Percentiles rank a stretch among this genome's conserved stretches.
Conservation (phyloP, 352 stramenopile species). For the Aphanomyces invadans region DNA sequence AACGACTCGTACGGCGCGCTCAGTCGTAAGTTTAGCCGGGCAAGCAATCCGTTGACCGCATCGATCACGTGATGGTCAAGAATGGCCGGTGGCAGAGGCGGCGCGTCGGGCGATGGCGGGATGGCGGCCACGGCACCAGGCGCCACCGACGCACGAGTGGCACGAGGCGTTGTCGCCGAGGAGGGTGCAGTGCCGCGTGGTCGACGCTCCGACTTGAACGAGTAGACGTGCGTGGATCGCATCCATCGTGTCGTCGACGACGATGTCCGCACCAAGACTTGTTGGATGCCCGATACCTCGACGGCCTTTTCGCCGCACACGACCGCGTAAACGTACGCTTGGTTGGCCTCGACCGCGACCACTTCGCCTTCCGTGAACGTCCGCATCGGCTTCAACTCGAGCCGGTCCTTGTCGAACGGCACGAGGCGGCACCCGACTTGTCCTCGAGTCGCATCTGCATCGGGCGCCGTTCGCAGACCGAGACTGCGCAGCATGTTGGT, state of each 20-base stretch:
- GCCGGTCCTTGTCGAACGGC: too few relatives aligned
- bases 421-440: too few relatives aligned
- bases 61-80: slow-evolving; percentile 47
- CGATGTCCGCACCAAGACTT: slow-evolving; percentile 58
- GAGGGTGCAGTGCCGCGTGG: slow-evolving; percentile 3
- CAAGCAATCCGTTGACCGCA: slow-evolving; percentile 70
- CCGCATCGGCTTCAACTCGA: too few relatives aligned
- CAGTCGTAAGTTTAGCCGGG: slow-evolving; percentile 59
- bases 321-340: too few relatives aligned
- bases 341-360: too few relatives aligned
- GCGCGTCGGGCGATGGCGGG: background rate
- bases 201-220: slow-evolving; percentile 51
- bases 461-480: slow-evolving; percentile 63
- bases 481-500: slow-evolving; percentile 36
- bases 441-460: too few relatives aligned
- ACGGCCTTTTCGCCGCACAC: slow-evolving; percentile 53
- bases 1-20: slow-evolving; percentile 58
- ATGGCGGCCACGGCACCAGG: background rate
- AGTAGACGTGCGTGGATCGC: slow-evolving; percentile 55
- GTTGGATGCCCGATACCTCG: slow-evolving; percentile 48
- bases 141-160: background rate
- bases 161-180: background rate
- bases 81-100: slow-evolving; percentile 18
- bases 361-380: too few relatives aligned
- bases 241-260: slow-evolving; percentile 39